Percentiles rank a stretch among this genome's conserved stretches.
Evolutionary conservation across 2,329 filamentous ascomycete genomes (phyloP).

Genomic region (Pseudomassariella vexata): DNA sequence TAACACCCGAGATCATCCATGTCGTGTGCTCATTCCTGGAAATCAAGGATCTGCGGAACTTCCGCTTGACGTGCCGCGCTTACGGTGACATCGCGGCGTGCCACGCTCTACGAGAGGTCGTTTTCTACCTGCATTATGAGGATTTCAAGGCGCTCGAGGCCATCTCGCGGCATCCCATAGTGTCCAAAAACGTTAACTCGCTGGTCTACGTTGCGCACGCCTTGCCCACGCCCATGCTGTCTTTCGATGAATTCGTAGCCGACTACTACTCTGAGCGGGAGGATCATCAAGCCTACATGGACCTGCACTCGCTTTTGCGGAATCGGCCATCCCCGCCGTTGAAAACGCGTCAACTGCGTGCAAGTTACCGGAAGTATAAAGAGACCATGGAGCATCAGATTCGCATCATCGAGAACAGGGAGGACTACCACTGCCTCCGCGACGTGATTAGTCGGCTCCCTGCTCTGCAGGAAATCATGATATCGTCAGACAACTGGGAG

Average conservation of each 20-base stretch:
- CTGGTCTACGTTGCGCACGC: constrained; percentile 17
- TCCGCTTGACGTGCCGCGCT: constrained; percentile 17
- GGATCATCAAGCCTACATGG: constrained; percentile 2
- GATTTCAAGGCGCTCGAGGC: constrained; percentile 16
- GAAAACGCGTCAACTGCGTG: constrained; percentile 6
- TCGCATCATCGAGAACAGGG: constrained; percentile 6
- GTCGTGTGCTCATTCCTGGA: constrained; percentile 19
- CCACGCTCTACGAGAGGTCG: constrained; percentile 34
- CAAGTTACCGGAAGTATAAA: constrained; percentile 14
- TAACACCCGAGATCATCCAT: constrained; percentile 17
- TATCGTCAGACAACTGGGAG: too few relatives aligned
- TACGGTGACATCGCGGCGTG: constrained; percentile 18
- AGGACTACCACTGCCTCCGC: not conserved
- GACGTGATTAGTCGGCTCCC: not conserved
- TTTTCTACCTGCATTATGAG: constrained; percentile 17
- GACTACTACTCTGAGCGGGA: constrained; percentile 11
- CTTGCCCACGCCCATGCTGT: constrained; percentile 10
- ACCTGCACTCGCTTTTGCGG: not conserved
- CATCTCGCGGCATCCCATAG: constrained; percentile 17
- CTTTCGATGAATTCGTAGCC: constrained; percentile 10
- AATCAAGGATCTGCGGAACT: constrained; percentile 15
- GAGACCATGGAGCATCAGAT: constrained; percentile 11
- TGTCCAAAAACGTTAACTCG: constrained; percentile 17
- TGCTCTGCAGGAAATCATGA: too few relatives aligned
- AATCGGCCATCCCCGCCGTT: not conserved